phyloP scores from a whole-genome alignment of 441 rosid species.

The Populus hybrid region DNA sequence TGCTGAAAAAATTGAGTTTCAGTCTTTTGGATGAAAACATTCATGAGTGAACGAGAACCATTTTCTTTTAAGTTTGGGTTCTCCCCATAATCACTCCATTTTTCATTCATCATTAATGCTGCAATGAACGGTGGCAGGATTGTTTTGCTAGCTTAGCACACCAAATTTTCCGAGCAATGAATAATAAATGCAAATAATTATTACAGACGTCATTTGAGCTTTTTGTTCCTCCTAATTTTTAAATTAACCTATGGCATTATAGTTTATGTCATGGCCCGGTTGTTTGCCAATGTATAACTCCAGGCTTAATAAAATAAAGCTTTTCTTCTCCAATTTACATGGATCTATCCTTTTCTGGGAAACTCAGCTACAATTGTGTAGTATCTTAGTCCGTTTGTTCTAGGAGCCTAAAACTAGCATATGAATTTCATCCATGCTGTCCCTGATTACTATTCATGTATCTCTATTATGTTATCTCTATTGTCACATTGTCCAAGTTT shows the following conservation, averaged over 20 bases:
- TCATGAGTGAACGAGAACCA: not conserved
- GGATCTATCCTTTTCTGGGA: not conserved
- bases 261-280: not conserved
- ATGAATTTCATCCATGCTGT: not conserved
- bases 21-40: not conserved
- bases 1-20: not conserved
- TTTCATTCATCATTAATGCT: not conserved
- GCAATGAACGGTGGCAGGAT: conserved; percentile 6
- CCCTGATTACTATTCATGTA: conserved; percentile 6
- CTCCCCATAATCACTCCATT: not conserved
- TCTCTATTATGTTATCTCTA: conserved; percentile 6
- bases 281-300: not conserved
- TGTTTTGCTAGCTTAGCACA: not conserved
- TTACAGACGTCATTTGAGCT: not conserved
- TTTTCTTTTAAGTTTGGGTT: conserved; percentile 1
- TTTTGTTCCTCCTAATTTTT: not conserved
- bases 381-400: not conserved
- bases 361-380: not conserved
- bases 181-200: conserved; percentile 5
- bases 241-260: not conserved
- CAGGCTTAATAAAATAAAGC: not conserved
- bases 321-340: not conserved
- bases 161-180: not conserved
- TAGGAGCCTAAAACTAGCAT: not conserved
- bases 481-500: conserved; percentile 19